A percentile compares a stretch with the other conserved stretches of the same genome.
Evolutionary conservation across 225 moss, liverwort and hornwort species (phyloP).

Genomic region (Bryum argenteum): DNA sequence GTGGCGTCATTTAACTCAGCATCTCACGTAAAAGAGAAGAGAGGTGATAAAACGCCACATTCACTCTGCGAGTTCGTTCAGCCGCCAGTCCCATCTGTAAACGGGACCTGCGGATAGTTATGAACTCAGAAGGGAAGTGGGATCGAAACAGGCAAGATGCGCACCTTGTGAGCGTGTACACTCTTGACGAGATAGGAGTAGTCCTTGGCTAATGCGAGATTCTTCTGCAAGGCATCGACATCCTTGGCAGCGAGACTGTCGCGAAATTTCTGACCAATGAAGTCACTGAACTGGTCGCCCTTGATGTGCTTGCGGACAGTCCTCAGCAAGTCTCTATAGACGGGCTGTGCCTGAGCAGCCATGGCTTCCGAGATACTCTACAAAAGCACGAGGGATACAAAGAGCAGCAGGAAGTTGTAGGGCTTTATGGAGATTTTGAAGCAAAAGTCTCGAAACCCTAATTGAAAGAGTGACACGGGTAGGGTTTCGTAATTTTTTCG

Average conservation of each 20-base stretch:
- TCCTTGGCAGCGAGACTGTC: constrained; percentile 55
- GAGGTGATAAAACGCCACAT: constrained; percentile 54
- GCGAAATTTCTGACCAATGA: constrained; percentile 58
- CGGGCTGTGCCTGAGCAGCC: constrained; percentile 28
- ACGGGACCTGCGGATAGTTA: constrained; percentile 42
- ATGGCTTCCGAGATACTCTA: background rate
- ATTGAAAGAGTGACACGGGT: background rate
- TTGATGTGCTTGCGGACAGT: constrained; percentile 62
- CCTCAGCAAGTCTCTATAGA: constrained; percentile 67
- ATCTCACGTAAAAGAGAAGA: constrained; percentile 41
- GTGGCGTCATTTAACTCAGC: constrained; percentile 47
- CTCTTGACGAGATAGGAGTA: constrained; percentile 78
- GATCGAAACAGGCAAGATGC: too few relatives aligned
- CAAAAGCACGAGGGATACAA: too few relatives aligned
- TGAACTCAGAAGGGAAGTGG: constrained; percentile 31
- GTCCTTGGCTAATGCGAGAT: constrained; percentile 66
- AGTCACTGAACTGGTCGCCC: constrained; percentile 54
- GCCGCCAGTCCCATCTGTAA: constrained; percentile 28
- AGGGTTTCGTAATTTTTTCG: too few relatives aligned
- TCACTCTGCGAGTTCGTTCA: constrained; percentile 54
- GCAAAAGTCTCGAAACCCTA: constrained; percentile 15
- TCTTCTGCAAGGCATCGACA: constrained; percentile 38
- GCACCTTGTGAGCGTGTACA: constrained; percentile 79
- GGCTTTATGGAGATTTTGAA: background rate
- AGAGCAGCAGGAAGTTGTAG: too few relatives aligned